Evolutionary conservation across 2,329 filamentous ascomycete genomes (phyloP).

Genomic region (Aspergillus chevalieri): DNA sequence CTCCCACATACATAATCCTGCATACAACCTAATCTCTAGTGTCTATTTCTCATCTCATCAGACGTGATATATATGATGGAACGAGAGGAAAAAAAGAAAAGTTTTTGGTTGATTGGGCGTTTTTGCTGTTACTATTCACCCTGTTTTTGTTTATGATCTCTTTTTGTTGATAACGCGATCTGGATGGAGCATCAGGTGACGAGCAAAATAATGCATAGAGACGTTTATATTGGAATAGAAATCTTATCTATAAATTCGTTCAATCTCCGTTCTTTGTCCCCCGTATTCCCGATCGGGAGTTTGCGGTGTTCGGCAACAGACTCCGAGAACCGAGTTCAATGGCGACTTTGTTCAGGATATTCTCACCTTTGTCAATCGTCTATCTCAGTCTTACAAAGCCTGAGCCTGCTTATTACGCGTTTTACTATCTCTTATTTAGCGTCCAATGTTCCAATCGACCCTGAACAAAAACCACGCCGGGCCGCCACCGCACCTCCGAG

Average conservation of each 20-base stretch:
- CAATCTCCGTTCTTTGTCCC: neutral
- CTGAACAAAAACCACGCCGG: slow-evolving; percentile 2
- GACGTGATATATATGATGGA: slow-evolving; percentile 1
- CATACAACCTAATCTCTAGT: slow-evolving; percentile 16
- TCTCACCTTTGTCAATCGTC: neutral
- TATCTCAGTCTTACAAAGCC: neutral
- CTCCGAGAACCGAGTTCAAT: too few species aligned
- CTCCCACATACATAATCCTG: slow-evolving; percentile 1
- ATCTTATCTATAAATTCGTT: too few species aligned
- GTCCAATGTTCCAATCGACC: neutral
- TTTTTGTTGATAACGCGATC: neutral
- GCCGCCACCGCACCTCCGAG: slow-evolving; percentile 5
- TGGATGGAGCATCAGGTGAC: neutral
- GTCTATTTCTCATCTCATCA: slow-evolving; percentile 4
- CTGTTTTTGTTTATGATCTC: neutral
- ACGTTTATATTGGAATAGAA: neutral
- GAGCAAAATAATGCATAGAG: neutral
- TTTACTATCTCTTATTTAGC: neutral
- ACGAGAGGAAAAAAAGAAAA: slow-evolving; percentile 7
- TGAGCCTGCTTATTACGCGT: neutral
- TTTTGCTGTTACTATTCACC: neutral
- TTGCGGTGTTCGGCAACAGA: neutral
- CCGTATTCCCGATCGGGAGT: neutral
- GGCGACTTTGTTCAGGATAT: neutral
- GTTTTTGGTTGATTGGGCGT: neutral